phyloP scores from a whole-genome alignment of 164 flowering plant genomes.

The Cinnamomum micranthum region DNA sequence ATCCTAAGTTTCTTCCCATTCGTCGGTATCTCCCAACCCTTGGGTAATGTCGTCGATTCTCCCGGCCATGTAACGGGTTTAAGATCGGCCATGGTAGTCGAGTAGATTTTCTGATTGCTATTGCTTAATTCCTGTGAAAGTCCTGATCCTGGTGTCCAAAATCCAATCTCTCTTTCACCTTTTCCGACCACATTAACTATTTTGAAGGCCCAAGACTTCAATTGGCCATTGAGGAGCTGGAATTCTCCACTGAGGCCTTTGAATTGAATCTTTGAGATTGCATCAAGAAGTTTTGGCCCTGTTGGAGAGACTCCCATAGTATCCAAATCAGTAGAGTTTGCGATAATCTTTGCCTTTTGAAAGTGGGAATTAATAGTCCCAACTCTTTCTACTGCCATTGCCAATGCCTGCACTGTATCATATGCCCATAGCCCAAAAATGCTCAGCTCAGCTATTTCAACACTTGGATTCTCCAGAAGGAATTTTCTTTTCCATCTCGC shows the following conservation, averaged over 20 bases:
- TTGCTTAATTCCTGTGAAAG: neutral
- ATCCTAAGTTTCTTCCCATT: conserved; percentile 25
- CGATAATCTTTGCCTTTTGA: neutral
- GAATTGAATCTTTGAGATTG: conserved; percentile 18
- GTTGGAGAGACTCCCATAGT: conserved; percentile 15
- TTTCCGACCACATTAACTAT: conserved; percentile 23
- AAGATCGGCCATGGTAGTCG: conserved; percentile 4
- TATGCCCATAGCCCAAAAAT: conserved; percentile 23
- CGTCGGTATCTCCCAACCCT: conserved; percentile 29
- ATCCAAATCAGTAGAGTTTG: conserved; percentile 18
- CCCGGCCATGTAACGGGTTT: conserved; percentile 29
- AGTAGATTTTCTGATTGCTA: neutral
- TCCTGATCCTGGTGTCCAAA: conserved; percentile 19
- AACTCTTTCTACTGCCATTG: conserved; percentile 18
- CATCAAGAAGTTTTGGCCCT: conserved; percentile 25
- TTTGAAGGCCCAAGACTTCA: conserved; percentile 9
- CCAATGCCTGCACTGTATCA: conserved; percentile 19
- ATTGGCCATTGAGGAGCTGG: conserved; percentile 11
- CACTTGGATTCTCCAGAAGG: neutral
- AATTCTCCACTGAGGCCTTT: conserved; percentile 29
- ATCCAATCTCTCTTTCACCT: conserved; percentile 17
- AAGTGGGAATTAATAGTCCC: neutral
- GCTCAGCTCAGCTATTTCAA: neutral
- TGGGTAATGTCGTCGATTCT: conserved; percentile 11
- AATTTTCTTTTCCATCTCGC: conserved; percentile 14